These are phyloP conservation scores for Medicago lupulina DNA, from an alignment of 306 rosid genomes.

Conservation along the genomic window DNA sequence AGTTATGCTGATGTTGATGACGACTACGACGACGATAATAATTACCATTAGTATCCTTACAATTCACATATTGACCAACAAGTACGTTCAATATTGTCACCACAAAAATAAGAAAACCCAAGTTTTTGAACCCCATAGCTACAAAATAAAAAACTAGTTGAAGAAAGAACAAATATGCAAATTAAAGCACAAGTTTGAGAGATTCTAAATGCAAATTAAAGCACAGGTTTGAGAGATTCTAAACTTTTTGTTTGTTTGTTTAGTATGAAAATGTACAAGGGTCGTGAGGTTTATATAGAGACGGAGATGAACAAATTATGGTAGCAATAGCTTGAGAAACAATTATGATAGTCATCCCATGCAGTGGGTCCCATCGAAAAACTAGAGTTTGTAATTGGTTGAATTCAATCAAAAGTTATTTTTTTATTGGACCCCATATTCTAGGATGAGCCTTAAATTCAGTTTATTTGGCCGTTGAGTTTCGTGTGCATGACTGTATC, in stretches of 20 bases:
- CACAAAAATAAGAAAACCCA: background rate
- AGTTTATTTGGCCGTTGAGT: background rate
- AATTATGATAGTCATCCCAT: background rate
- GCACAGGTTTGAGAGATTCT: background rate
- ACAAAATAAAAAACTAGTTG: background rate
- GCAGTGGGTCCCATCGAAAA: background rate
- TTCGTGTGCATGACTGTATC: background rate
- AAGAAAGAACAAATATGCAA: background rate
- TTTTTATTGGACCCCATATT: background rate
- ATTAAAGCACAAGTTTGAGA: background rate
- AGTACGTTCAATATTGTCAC: background rate
- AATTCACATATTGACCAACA: slow-evolving; percentile 1
- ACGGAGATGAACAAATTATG: background rate
- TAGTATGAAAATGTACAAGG: background rate
- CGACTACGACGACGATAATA: background rate
- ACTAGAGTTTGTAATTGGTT: background rate
- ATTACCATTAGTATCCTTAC: background rate
- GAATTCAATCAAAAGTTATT: background rate
- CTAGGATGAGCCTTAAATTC: background rate
- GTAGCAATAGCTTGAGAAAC: background rate
- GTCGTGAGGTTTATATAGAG: slow-evolving; percentile 3
- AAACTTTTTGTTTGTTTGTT: background rate
- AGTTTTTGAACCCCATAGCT: background rate
- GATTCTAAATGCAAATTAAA: too few species aligned
- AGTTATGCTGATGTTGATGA: background rate